A percentile compares a stretch with the other conserved stretches of the same genome.
Evolutionary conservation across 176 grass and related monocot species (phyloP).

Genomic region (Carex kokanica): DNA sequence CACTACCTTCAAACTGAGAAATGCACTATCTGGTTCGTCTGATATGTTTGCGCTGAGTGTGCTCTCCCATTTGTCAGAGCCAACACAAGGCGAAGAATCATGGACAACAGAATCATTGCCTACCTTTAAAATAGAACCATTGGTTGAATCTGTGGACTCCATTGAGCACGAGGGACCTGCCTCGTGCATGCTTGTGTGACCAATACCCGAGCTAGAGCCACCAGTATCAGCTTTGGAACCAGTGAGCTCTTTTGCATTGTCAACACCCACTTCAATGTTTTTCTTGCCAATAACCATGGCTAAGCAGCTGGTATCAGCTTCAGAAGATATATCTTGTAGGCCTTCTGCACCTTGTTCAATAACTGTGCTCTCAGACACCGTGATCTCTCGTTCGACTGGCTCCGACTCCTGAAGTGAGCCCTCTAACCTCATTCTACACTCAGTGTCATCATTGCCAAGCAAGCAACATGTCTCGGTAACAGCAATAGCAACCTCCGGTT

Average conservation of each 20-base stretch:
- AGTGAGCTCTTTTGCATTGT: background rate
- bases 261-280: background rate
- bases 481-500: background rate
- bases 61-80: background rate
- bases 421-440: background rate
- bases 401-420: background rate
- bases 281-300: slow-evolving; percentile 9
- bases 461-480: background rate
- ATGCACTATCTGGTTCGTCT: background rate
- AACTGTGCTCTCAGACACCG: background rate
- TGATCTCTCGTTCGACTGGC: background rate
- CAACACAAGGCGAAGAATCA: background rate
- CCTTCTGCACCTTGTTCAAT: background rate
- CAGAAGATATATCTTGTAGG: background rate
- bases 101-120: background rate
- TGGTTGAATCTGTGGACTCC: background rate
- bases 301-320: background rate
- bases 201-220: background rate
- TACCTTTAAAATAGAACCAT: background rate
- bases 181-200: background rate
- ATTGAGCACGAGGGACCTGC: background rate
- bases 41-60: background rate
- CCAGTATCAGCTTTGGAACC: background rate
- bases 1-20: background rate
- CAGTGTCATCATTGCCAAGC: background rate